phyloP scores from a whole-genome alignment of 148 eudicot species.

The Diospyros kaki region DNA sequence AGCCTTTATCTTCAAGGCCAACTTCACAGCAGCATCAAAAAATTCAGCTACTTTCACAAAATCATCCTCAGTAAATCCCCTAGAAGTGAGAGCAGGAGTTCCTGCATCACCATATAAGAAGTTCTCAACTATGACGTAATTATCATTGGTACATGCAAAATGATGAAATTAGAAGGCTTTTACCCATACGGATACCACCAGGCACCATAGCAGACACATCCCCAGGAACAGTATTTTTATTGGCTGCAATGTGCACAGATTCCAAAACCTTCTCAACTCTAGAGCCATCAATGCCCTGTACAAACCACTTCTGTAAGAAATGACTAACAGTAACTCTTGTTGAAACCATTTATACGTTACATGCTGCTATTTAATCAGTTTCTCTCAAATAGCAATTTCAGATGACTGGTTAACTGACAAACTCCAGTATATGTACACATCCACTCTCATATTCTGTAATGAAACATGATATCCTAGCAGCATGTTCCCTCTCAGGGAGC shows the following conservation, averaged over 20 bases:
- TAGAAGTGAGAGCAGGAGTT: conserved; percentile 93
- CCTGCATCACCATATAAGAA: conserved; percentile 37
- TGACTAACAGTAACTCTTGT: neutral
- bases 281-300: conserved; percentile 98
- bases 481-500: neutral
- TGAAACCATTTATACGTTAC: neutral
- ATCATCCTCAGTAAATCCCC: conserved; percentile 91
- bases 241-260: conserved; percentile 95
- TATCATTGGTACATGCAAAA: neutral
- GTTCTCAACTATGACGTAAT: neutral
- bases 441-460: neutral
- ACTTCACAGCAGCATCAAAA: conserved; percentile 87
- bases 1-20: conserved; percentile 82
- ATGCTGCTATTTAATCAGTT: neutral
- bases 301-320: conserved; percentile 2
- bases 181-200: conserved; percentile 99
- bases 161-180: neutral
- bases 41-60: conserved; percentile 92
- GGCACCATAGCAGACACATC: conserved; percentile 99
- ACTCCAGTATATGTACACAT: neutral
- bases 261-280: conserved; percentile 98
- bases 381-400: neutral
- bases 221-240: conserved; percentile 98
- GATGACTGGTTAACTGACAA: neutral
- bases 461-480: neutral